Conservation (phyloP, 2,329 filamentous ascomycete species). For the Colletotrichum cereale region DNA sequence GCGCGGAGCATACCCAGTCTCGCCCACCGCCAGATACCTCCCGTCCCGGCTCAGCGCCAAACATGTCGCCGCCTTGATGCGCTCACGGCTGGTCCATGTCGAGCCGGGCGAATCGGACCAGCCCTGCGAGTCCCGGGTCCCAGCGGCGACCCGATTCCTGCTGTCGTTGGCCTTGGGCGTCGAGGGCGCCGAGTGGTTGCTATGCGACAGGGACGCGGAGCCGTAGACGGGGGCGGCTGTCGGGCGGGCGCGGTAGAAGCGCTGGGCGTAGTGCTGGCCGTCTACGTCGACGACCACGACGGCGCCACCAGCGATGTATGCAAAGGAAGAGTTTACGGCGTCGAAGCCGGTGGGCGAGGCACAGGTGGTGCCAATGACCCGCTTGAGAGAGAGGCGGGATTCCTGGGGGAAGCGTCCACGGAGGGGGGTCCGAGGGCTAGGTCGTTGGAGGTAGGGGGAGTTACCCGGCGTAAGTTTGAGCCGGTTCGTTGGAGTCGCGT, state of each 20-base stretch:
- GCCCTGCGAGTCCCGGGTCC: constrained; percentile 62
- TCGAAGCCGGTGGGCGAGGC: constrained; percentile 88
- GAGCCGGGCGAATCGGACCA: constrained; percentile 73
- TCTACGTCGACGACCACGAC: constrained; percentile 90
- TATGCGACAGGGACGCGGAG: constrained; percentile 61
- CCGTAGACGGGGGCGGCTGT: constrained; percentile 76
- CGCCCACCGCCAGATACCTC: constrained; percentile 89
- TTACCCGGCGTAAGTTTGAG: constrained; percentile 81
- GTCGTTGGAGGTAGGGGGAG: constrained; percentile 76
- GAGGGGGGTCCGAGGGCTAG: constrained; percentile 70
- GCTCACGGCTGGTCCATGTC: constrained; percentile 89
- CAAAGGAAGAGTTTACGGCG: constrained; percentile 81
- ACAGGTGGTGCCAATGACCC: constrained; percentile 93
- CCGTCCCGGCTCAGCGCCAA: constrained; percentile 90
- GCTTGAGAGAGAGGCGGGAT: constrained; percentile 77
- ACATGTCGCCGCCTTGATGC: constrained; percentile 94
- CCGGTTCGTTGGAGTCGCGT: constrained; percentile 69
- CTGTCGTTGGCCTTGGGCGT: constrained; percentile 74
- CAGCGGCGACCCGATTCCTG: constrained; percentile 65
- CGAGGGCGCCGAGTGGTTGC: constrained; percentile 63
- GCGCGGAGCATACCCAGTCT: constrained; percentile 93
- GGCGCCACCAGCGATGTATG: constrained; percentile 92
- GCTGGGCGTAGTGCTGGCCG: constrained; percentile 76
- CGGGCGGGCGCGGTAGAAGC: constrained; percentile 91
- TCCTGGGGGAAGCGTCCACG: constrained; percentile 63